Evolutionary conservation across 2,329 filamentous ascomycete species (phyloP).

Genomic region (Phyllosticta ampelicida): DNA sequence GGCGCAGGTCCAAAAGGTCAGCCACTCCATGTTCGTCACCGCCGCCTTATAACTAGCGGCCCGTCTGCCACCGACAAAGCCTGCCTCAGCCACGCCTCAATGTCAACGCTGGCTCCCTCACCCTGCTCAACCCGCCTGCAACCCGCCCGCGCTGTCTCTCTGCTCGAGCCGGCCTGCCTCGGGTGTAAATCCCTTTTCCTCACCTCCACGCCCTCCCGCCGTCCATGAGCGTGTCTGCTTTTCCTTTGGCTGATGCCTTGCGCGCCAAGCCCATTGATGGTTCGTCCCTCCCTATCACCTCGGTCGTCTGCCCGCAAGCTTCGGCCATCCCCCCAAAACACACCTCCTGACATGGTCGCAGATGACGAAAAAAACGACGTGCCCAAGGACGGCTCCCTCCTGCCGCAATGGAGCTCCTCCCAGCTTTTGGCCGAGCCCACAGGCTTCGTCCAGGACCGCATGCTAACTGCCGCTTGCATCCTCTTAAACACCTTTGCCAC

Average conservation of each 20-base stretch:
- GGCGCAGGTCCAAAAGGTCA: neutral
- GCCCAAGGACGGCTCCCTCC: neutral
- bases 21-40: slow-evolving; percentile 6
- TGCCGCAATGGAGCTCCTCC: slow-evolving; percentile 8
- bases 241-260: neutral
- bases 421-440: neutral
- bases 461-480: slow-evolving; percentile 31
- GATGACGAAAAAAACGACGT: slow-evolving; percentile 2
- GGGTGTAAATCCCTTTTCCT: neutral
- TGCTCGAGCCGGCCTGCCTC: neutral
- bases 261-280: neutral
- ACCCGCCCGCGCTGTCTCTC: neutral
- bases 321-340: neutral
- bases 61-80: neutral
- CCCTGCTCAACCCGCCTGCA: neutral
- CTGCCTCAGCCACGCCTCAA: neutral
- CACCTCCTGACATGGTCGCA: slow-evolving; percentile 1
- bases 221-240: neutral
- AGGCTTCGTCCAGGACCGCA: slow-evolving; percentile 17
- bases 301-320: neutral
- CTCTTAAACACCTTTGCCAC: slow-evolving; percentile 34
- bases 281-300: neutral
- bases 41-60: slow-evolving; percentile 6
- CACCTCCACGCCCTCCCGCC: neutral
- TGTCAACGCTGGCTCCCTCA: neutral